Percentiles rank a stretch among this genome's conserved stretches.
These are phyloP conservation scores for Nannochloropsis gaditana DNA, from an alignment of 108 stramenopile genomes.

Conservation along the genomic window DNA sequence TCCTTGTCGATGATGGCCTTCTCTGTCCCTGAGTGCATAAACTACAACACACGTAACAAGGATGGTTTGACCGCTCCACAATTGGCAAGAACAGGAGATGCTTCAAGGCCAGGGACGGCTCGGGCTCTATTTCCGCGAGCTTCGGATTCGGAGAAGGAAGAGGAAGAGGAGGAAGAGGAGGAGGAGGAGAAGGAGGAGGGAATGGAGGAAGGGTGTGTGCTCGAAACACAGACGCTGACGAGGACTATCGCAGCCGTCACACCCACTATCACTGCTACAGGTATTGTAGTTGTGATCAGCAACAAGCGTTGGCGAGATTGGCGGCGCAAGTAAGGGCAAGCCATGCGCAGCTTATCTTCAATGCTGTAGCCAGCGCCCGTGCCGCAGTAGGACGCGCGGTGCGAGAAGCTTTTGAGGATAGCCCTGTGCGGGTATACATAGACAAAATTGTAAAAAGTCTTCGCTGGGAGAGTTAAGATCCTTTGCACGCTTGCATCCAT, in stretches of 20 bases:
- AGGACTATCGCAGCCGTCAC: not conserved
- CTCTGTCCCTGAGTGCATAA: too few species aligned
- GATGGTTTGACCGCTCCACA: not conserved
- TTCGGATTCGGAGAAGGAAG: not conserved
- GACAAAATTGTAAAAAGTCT: too few species aligned
- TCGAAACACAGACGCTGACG: not conserved
- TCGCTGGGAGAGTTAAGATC: too few species aligned
- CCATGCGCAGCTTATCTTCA: constrained; percentile 2
- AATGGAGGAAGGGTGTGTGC: not conserved
- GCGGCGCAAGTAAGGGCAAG: not conserved
- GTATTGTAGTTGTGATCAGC: not conserved
- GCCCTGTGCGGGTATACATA: not conserved
- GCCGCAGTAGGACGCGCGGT: not conserved
- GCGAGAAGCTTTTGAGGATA: not conserved
- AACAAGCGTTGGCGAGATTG: constrained; percentile 16
- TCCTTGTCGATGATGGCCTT: too few species aligned
- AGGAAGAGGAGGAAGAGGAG: not conserved
- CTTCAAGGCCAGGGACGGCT: not conserved
- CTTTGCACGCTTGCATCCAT: too few species aligned
- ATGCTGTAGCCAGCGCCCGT: not conserved
- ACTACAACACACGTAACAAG: not conserved
- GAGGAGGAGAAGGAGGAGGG: not conserved
- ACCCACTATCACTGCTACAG: not conserved
- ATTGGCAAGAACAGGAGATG: not conserved
- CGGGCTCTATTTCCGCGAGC: not conserved